A percentile compares a stretch with the other conserved stretches of the same genome.
phyloP scores from a whole-genome alignment of 1,284 basidiomycete genomes.

The Erythrobasidium hasegawianum region DNA sequence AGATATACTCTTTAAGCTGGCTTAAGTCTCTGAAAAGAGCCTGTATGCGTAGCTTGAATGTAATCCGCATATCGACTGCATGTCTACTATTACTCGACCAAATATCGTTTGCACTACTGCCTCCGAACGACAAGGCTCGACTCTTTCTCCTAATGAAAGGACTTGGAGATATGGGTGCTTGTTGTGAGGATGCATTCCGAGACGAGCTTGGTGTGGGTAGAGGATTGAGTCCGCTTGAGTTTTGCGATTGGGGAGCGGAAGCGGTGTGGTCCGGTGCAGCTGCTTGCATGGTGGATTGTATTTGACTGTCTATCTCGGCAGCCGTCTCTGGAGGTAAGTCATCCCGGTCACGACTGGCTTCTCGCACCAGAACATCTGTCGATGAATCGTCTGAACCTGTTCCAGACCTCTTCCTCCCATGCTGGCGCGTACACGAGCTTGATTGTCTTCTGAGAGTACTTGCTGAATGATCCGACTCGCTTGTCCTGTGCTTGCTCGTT shows the following conservation, averaged over 20 bases:
- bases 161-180: not conserved
- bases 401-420: slow-evolving; percentile 16
- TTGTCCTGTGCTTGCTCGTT: slow-evolving; percentile 37
- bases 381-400: slow-evolving; percentile 26
- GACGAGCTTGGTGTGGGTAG: too few relatives aligned
- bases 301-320: slow-evolving; percentile 27
- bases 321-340: slow-evolving; percentile 16
- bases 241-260: not conserved
- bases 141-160: slow-evolving; percentile 3
- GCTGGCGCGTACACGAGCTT: slow-evolving; percentile 13
- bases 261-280: slow-evolving; percentile 8
- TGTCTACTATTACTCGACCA: slow-evolving; percentile 57
- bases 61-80: slow-evolving; percentile 78
- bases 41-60: slow-evolving; percentile 37
- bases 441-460: slow-evolving; percentile 41
- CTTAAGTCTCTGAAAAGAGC: slow-evolving; percentile 53
- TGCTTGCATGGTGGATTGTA: slow-evolving; percentile 28
- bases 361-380: slow-evolving; percentile 15
- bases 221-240: slow-evolving; percentile 12
- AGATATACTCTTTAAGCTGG: slow-evolving; percentile 86
- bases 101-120: slow-evolving; percentile 70
- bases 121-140: slow-evolving; percentile 36
- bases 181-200: too few relatives aligned
- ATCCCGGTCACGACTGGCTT: not conserved
- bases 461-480: slow-evolving; percentile 11